Conservation (phyloP, 345 rosid species). For the Reutealis trisperma region DNA sequence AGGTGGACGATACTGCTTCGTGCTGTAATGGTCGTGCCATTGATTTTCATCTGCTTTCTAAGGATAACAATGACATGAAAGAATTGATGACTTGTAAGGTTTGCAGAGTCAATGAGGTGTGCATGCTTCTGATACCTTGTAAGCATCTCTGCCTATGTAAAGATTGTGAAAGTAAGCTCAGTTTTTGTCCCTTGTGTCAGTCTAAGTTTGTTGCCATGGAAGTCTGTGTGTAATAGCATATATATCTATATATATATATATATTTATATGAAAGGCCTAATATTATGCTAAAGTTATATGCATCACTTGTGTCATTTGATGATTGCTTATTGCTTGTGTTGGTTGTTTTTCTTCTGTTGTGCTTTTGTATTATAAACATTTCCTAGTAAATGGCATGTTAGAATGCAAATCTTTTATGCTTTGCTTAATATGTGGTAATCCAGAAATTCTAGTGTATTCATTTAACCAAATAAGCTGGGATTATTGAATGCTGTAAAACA, state of each 20-base stretch:
- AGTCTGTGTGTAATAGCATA: constrained; percentile 61
- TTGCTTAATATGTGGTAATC: neutral
- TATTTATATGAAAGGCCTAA: constrained; percentile 14
- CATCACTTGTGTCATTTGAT: constrained; percentile 25
- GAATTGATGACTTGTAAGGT: constrained; percentile 66
- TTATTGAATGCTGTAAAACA: neutral
- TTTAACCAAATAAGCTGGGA: neutral
- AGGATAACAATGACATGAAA: constrained; percentile 40
- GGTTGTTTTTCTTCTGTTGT: constrained; percentile 2
- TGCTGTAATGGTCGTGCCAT: constrained; percentile 62
- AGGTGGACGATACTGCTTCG: constrained; percentile 85
- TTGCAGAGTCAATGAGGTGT: constrained; percentile 67
- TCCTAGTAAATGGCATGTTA: neutral
- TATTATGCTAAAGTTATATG: constrained; percentile 23
- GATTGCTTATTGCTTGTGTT: constrained; percentile 4
- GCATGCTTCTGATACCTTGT: constrained; percentile 90
- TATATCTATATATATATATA: too few species aligned
- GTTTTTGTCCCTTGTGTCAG: constrained; percentile 81
- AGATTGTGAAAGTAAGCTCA: constrained; percentile 81
- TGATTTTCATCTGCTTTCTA: constrained; percentile 53
- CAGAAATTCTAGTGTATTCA: neutral
- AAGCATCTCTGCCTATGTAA: constrained; percentile 94
- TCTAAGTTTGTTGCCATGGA: constrained; percentile 78
- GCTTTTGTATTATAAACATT: neutral
- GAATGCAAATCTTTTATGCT: neutral